Base-by-base conservation (phyloP, 2,329 filamentous ascomycete genomes). In the Fusarium ramigenum region DNA sequence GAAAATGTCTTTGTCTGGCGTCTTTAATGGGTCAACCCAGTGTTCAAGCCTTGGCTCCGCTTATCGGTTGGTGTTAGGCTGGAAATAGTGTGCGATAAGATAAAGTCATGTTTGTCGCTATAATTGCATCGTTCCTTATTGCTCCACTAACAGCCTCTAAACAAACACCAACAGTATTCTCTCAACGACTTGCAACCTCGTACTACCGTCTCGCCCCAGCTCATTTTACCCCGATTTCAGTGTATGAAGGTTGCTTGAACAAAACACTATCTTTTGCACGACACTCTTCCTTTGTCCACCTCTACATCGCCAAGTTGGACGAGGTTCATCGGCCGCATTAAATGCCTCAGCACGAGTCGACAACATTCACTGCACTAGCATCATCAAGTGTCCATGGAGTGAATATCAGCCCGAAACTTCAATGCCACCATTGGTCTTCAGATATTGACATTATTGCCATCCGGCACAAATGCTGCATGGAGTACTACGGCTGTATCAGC, bases 401-500 rank as follows among this genome's bases (percentile, higher is more conserved):
- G 15, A 70, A 65, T 4, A 44, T 43, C 15, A 36, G 46, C 16
- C n/a, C 37, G 30, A 70, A 40, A 5, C 32, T 70, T 8, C 66
- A 69, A 9, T 69, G 66, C 10, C 19, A 18, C 9, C 66, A 69
- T 25, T 69, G 66, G 66, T 42, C 32, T 21, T 69, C 66, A n/a
- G 52, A 54, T n/a, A 40, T 70, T 12, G 66, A 69, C 9, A 70
- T 69, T 1, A 49, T 69, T 2, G 66, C 66, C 3, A 69, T 69
- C 9, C 66, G 52, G 11, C 66, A 70, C 15, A 69, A 53, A 47
- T 69, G 66, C 6, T 69, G 66, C 36, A 34, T 5, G 30, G 14
- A 70, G 19, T 69, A 70, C 21, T 69, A 69, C 37, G 66, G 66
- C 18, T 69, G 66, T 10, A 69, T 69, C 46, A 69, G 66, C 12